A percentile compares a stretch with the other conserved stretches of the same genome.
Conservation (phyloP, 164 flowering plant genomes). For the Vitis rupestris region DNA sequence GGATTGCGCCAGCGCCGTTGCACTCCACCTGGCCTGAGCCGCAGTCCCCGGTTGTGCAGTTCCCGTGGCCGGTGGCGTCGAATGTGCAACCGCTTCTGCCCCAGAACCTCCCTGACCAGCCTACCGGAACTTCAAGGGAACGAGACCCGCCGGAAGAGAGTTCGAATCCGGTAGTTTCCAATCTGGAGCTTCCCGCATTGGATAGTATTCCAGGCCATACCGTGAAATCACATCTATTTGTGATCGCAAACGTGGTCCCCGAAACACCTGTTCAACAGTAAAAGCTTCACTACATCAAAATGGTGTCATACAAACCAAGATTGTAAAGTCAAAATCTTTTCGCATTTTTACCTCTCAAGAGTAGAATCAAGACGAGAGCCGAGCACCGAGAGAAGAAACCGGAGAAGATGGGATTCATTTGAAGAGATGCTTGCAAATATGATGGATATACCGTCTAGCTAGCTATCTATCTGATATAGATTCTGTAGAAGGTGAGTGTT, state of each 20-base stretch:
- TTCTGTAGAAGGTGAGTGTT: neutral
- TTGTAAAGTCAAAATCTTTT: neutral
- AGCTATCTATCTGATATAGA: no score
- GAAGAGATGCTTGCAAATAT: no score
- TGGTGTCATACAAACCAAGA: neutral
- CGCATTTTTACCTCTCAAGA: constrained; percentile 12
- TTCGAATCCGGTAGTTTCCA: constrained; percentile 47
- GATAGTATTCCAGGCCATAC: constrained; percentile 51
- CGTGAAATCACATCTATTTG: constrained; percentile 41
- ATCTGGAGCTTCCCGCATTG: constrained; percentile 35
- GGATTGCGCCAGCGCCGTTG: constrained; percentile 51
- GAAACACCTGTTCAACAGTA: constrained; percentile 15
- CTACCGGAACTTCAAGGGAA: constrained; percentile 30
- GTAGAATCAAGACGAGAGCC: constrained; percentile 3
- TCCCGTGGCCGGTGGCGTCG: constrained; percentile 42
- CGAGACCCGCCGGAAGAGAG: constrained; percentile 30
- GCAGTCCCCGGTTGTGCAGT: constrained; percentile 61
- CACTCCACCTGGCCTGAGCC: constrained; percentile 55
- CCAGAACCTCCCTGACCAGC: constrained; percentile 81
- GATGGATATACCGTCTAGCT: no score
- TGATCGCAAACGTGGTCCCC: constrained; percentile 38
- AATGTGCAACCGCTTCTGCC: constrained; percentile 57
- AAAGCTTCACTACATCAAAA: neutral
- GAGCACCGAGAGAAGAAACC: neutral
- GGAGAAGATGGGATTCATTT: constrained; percentile 8